Evolutionary conservation across 371 early-diverging fungal genomes (phyloP).

Genomic region (Haplosporangium sp.): DNA sequence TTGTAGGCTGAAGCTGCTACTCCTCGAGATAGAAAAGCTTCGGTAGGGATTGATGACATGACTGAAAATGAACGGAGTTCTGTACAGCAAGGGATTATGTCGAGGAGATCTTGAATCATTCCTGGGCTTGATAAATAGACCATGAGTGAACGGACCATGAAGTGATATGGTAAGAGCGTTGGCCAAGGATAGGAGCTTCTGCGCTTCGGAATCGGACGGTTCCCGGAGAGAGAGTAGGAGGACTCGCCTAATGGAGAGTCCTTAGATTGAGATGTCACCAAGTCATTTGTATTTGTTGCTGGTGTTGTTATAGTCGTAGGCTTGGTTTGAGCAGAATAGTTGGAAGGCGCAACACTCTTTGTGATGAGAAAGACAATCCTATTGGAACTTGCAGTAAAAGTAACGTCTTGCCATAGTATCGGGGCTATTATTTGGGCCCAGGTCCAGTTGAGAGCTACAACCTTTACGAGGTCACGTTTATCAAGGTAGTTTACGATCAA

Average conservation of each 20-base stretch:
- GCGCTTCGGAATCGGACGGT: constrained; percentile 1
- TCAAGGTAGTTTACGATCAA: constrained; percentile 50
- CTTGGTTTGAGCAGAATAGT: not conserved
- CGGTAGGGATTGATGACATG: constrained; percentile 36
- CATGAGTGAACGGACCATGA: constrained; percentile 40
- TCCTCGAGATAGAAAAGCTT: constrained; percentile 34
- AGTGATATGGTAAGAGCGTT: constrained; percentile 46
- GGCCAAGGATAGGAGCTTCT: constrained; percentile 54
- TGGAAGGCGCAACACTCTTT: constrained; percentile 29
- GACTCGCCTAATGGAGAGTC: not conserved
- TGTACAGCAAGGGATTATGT: constrained; percentile 42
- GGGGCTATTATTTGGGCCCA: constrained; percentile 40
- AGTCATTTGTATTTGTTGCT: not conserved
- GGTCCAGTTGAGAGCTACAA: constrained; percentile 47
- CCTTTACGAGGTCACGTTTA: constrained; percentile 34
- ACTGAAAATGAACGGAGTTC: constrained; percentile 45
- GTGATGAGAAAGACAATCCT: constrained; percentile 51
- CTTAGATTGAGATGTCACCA: not conserved
- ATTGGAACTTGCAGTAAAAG: constrained; percentile 21
- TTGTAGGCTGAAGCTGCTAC: constrained; percentile 23
- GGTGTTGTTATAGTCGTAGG: not conserved
- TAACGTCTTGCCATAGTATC: constrained; percentile 39
- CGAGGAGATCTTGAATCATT: constrained; percentile 44
- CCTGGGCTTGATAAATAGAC: constrained; percentile 40
- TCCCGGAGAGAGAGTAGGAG: not conserved